phyloP scores from a whole-genome alignment of 2,329 filamentous ascomycete genomes.

The Calonectria honghensis region DNA sequence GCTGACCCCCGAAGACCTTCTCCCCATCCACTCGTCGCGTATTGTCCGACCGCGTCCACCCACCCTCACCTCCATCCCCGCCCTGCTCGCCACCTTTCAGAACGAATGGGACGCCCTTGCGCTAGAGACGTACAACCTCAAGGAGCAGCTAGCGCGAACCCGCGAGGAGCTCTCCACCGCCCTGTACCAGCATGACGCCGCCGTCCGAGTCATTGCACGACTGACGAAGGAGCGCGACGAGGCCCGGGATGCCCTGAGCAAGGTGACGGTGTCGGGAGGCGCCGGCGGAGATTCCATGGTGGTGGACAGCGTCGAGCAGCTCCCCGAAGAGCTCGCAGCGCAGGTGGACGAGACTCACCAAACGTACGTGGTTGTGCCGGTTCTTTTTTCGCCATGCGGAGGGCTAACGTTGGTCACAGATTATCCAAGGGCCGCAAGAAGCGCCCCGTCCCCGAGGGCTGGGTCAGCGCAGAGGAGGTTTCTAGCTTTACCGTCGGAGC shows the following conservation, averaged over 20 bases:
- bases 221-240: conserved; percentile 95
- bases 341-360: conserved; percentile 88
- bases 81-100: conserved; percentile 94
- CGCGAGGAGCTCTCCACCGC: conserved; percentile 95
- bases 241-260: conserved; percentile 90
- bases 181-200: conserved; percentile 97
- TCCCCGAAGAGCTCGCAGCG: conserved; percentile 82
- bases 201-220: conserved; percentile 94
- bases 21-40: conserved; percentile 89
- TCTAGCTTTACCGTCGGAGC: conserved; percentile 66
- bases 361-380: conserved; percentile 73
- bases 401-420: conserved; percentile 66
- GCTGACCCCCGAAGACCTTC: conserved; percentile 87
- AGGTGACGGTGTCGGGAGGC: conserved; percentile 82
- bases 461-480: conserved; percentile 86
- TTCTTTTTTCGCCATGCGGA: background rate
- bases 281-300: conserved; percentile 90
- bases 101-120: conserved; percentile 98
- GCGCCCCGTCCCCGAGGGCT: conserved; percentile 88
- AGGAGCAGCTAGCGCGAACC: conserved; percentile 91
- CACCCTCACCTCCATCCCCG: conserved; percentile 95
- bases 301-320: conserved; percentile 83
- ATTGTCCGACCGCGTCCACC: conserved; percentile 92
- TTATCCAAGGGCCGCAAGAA: conserved; percentile 93
- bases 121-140: conserved; percentile 92